Evolutionary conservation across 495 filamentous ascomycete species (phyloP), one percentile per base, ranked within the genome.

Genomic region (Podospora tetraspora): DNA sequence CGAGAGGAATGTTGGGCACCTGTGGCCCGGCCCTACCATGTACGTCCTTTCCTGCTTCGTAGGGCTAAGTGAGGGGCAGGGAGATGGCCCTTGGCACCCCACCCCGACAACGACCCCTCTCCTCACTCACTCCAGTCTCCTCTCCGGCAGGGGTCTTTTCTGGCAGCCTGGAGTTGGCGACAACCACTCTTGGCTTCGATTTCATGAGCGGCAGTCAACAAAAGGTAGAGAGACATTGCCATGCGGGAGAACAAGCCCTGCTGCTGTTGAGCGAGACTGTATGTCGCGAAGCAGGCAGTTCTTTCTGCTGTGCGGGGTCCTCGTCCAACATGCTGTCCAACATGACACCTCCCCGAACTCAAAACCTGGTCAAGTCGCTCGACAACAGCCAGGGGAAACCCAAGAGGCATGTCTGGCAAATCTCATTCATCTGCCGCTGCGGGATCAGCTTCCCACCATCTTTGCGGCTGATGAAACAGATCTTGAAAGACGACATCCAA

Each of bases 391-490:
- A 52, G 11, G 32, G 32, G 32, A 52, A 25, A 25, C 25, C 25
- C 25, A 3, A n/a, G 43, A 52, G 43, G n/a, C 16, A 6, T 52
- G 43, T 52, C 43, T 52, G 43, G 43, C 16, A 52, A 52, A 52
- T 52, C 43, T n/a, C 43, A 52, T n/a, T 52, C 16, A 34, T 34
- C 1, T 34, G 11, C 11, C 16, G 19, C 43, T 52, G 43, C 43
- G 19, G 43, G 1, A 52, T 52, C 22, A 22, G 21, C 7, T 59
- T 21, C 12, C 34, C 13, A 8, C 2, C 57, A 12, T 59, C 13
- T 59, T 13, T 25, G 62, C 62, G 62, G 32, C 62, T 52, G 43
- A 34, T 64, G 62, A 64, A 64, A 64, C 62, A 13, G 12, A 21
- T 19, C 61, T 62, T 16, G n/a, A 62, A 62, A 62, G 21, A 21